Base-by-base conservation (phyloP, 1,284 basidiomycete species). In the Puccinia triticina region DNA sequence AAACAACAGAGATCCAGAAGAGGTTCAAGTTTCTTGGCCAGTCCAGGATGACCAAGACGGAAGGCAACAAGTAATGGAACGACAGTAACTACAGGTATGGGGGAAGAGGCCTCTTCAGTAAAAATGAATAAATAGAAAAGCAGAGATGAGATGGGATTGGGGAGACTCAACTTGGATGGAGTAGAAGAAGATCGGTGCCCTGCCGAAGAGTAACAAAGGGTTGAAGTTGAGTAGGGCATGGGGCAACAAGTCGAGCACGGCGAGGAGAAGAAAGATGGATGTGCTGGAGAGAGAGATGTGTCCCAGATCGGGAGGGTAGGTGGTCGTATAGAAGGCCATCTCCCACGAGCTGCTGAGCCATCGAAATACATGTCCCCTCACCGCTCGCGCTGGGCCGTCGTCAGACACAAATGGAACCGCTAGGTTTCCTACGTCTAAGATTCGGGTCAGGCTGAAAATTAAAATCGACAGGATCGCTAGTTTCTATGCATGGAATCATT, bases 11-110 rank as follows among this genome's bases (percentile, higher is more conserved):
- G 64, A 66, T 67, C 76, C 76, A 77, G 46, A 67, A 67, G 2
- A 77, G 37, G 53, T 77, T 77, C 21, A 77, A 34, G 32, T 77
- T 61, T 37, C 29, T 67, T n/a, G 76, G 66, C 76, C 76, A 77
- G 46, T 77, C 76, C 2, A 77, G 26, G 37, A 77, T 67, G 5
- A 37, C 61, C 16, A 77, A 50, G 8, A 77, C 26, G 7, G 76
- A 67, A 11, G 76, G 76, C 32, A 77, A 77, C n/a, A 77, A 26
- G 64, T 77, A 77, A 77, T 77, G 76, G 64, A 77, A 77, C n/a
- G 64, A 77, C 21, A 77, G 46, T 37, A 77, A 77, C 76, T 77
- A 37, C 43, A 50, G 2, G 32, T 18, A 74, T 14, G 10, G 57
- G 12, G 23, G 26, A 71, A 48, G 14, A 48, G 37, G 10, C 32